Base-by-base conservation (phyloP, 1,139 yeast species). In the Lodderomyces parapsilosis region DNA sequence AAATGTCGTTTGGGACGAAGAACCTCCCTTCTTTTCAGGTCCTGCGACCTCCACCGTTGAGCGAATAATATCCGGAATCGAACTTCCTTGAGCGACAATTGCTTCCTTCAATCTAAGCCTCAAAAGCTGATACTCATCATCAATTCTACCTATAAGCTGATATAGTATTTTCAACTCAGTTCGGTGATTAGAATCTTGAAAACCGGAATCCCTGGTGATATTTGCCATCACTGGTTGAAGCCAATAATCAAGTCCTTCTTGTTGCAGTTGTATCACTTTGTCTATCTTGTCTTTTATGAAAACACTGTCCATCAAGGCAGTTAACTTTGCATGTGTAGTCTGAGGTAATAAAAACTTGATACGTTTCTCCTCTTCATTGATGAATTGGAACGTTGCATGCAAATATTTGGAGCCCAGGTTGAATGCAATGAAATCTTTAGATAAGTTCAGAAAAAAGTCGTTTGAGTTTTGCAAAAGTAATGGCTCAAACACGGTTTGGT, bases 401-500 rank as follows among this genome's bases (percentile, higher is more conserved):
- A 89, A 59, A 54, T 84, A 86, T 3, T 74, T 65, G 0, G 80
- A 57, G 0, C 88, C 86, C 42, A 47, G 47, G 25, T 51, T 43
- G 43, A 72, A 67, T 17, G 65, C 64, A 13, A 64, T 57, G 30
- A 75, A 59, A n/a, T 73, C 76, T 6, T 56, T 61, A 0, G 84
- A 73, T 18, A 80, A 68, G 6, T 57, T 57, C 18, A 65, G 57
- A 57, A 85, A 91, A 57, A 77, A 88, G 0, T 63, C 60, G 44
- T 74, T 76, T 0, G 94, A 79, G 19, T 73, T 74, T 3, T 70
- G 56, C 37, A 87, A 58, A 42, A 88, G 75, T 40, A 62, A 65
- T 0, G 88, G 88, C 53, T 89, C 96, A 59, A 90, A 87, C 37
- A 69, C 74, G 20, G 72, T 73, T 35, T 74, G 68, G 57, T 86